Evolutionary conservation across 2,329 filamentous ascomycete species (phyloP), one percentile per base, ranked within the genome.

Genomic region (Biscogniauxia marginata): DNA sequence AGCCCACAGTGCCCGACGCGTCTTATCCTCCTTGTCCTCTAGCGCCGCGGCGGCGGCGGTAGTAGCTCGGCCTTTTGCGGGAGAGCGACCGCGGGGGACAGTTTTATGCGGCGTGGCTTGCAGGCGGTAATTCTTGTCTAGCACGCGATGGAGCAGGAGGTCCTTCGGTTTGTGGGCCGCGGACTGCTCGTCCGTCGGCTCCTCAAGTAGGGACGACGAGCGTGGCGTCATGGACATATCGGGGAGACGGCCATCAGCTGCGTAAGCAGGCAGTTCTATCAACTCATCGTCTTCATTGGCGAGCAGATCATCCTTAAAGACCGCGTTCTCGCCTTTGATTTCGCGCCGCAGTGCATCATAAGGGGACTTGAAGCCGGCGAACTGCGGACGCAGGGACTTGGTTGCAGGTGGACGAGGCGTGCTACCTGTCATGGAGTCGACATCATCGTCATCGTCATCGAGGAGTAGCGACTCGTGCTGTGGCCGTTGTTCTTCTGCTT

Each of bases 71-170:
- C 34, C 52, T 56, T 60, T 67, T 63, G 62, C 71, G 60, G 50
- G 72, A 65, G 47, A 75, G 65, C 58, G 65, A 63, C 67, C 70
- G 70, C 61, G 66, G 25, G 73, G 63, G 3, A 71, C 69, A 3
- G 63, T 67, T 67, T 86, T 88, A 63, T 95, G 87, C 0, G 95
- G 95, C 8, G 95, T 99, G 5, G 93, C 91, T 73, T 96, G 91
- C 21, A 99, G 82, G 25, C 93, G 90, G 77, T 96, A 99, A 56
- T 90, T 97, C 75, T 96, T 97, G 78, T 98, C 93, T 4, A 96
- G 84, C n/a, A 98, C 81, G 56, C 89, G 90, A 72, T 98, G 93
- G 44, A 99, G 82, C 7, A 98, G 79, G 2, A 90, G 90, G 69
- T 97, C 91, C 58, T 85, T 84, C 18, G 55, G 66, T 78, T 79